These are phyloP conservation scores for Ajuga reptans DNA, from an alignment of 305 asterid genomes.

Conservation along the genomic window DNA sequence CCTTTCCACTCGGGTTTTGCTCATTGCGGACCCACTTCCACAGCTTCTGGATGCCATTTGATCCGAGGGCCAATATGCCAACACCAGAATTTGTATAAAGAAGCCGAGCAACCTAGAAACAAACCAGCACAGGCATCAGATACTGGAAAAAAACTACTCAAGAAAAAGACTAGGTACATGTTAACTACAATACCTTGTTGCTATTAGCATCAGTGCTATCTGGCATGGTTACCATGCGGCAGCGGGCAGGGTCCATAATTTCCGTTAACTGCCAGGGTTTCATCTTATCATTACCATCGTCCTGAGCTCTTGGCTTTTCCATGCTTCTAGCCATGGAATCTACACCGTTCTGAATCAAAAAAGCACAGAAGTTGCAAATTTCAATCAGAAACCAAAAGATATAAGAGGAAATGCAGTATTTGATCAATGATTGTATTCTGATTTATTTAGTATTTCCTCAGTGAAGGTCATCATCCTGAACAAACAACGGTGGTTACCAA, in stretches of 20 bases:
- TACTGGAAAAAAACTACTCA: neutral
- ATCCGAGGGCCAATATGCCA: conserved; percentile 62
- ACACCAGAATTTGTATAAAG: conserved; percentile 71
- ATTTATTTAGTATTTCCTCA: neutral
- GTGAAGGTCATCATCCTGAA: neutral
- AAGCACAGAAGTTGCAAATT: conserved; percentile 17
- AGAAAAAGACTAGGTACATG: neutral
- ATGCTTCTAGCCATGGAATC: conserved; percentile 72
- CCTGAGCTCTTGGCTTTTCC: conserved; percentile 77
- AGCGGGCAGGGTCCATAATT: conserved; percentile 71
- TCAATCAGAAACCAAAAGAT: conserved; percentile 5
- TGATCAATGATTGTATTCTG: neutral
- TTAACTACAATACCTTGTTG: conserved; percentile 50
- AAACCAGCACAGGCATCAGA: conserved; percentile 22
- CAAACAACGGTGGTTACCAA: neutral
- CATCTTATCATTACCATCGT: conserved; percentile 64
- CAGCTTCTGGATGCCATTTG: conserved; percentile 64
- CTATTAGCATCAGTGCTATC: conserved; percentile 69
- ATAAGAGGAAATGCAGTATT: neutral
- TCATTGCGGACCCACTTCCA: conserved; percentile 81
- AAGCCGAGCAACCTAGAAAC: conserved; percentile 72
- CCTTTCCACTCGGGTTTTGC: conserved; percentile 71
- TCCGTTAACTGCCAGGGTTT: conserved; percentile 89
- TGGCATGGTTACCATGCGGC: conserved; percentile 87
- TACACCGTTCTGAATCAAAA: conserved; percentile 66